Conservation (phyloP, 179 eudicot genomes). For the Amaranthus tricolor region DNA sequence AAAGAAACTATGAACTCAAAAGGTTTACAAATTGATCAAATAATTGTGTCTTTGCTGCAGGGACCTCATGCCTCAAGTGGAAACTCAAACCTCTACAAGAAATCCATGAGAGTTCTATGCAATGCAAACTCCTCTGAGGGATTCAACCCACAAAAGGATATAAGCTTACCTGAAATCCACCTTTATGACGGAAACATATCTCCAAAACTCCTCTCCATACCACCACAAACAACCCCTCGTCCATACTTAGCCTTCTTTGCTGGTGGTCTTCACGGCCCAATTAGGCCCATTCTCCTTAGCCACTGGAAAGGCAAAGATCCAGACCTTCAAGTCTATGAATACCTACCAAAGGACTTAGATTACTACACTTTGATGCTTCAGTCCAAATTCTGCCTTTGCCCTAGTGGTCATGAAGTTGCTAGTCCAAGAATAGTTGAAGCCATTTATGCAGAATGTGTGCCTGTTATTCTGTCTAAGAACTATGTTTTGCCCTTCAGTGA, state of each 20-base stretch:
- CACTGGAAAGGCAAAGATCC: slow-evolving; percentile 67
- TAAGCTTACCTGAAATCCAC: slow-evolving; percentile 75
- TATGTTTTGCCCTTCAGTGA: slow-evolving; percentile 85
- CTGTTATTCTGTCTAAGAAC: slow-evolving; percentile 61
- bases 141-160: slow-evolving; percentile 81
- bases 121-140: slow-evolving; percentile 95
- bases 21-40: neutral
- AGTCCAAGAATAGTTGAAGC: slow-evolving; percentile 88
- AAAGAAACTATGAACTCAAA: neutral
- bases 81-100: slow-evolving; percentile 55
- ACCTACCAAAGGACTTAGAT: slow-evolving; percentile 64
- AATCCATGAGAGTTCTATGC: slow-evolving; percentile 75
- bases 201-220: slow-evolving; percentile 44
- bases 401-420: slow-evolving; percentile 93
- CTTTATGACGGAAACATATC: slow-evolving; percentile 49
- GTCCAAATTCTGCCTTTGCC: slow-evolving; percentile 74
- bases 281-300: slow-evolving; percentile 63
- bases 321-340: slow-evolving; percentile 62
- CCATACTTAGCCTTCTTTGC: slow-evolving; percentile 83
- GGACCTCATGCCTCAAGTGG: slow-evolving; percentile 70
- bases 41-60: slow-evolving; percentile 35
- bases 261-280: slow-evolving; percentile 86
- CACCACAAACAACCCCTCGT: slow-evolving; percentile 37
- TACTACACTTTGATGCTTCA: slow-evolving; percentile 56
- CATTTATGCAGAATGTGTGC: slow-evolving; percentile 79